Evolutionary conservation across 352 stramenopile genomes (phyloP).

Genomic region (Pelagophyceae sp.): DNA sequence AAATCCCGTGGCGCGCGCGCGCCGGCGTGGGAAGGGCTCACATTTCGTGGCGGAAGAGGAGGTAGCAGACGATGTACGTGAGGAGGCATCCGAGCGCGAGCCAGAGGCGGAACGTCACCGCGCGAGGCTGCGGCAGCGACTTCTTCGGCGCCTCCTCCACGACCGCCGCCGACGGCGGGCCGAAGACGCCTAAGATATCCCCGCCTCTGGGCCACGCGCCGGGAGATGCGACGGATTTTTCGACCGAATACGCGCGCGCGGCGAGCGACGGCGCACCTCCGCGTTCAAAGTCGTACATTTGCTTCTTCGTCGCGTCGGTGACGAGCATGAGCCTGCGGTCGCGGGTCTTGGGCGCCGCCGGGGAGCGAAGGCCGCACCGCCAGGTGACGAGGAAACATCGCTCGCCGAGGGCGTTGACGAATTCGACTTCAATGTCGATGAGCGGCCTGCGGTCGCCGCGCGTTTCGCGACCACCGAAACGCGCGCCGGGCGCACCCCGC

Average conservation of each 20-base stretch:
- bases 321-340: constrained; percentile 20
- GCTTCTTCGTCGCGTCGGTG: background rate
- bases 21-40: background rate
- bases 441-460: too few species aligned
- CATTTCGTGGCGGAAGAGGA: background rate
- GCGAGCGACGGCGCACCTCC: too few species aligned
- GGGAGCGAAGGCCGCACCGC: too few species aligned
- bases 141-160: background rate
- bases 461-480: too few species aligned
- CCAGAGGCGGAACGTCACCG: background rate
- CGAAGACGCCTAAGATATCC: background rate
- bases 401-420: background rate
- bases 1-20: too few species aligned
- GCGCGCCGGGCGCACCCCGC: too few species aligned
- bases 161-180: too few species aligned
- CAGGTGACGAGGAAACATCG: constrained; percentile 6
- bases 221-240: too few species aligned
- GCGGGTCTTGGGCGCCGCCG: too few species aligned
- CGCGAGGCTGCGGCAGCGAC: background rate
- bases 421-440: constrained; percentile 1
- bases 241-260: too few species aligned
- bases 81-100: background rate
- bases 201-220: too few species aligned
- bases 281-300: constrained; percentile 17
- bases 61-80: background rate